phyloP scores from a whole-genome alignment of 2,329 filamentous ascomycete genomes.

The Gaeumannomyces tritici region DNA sequence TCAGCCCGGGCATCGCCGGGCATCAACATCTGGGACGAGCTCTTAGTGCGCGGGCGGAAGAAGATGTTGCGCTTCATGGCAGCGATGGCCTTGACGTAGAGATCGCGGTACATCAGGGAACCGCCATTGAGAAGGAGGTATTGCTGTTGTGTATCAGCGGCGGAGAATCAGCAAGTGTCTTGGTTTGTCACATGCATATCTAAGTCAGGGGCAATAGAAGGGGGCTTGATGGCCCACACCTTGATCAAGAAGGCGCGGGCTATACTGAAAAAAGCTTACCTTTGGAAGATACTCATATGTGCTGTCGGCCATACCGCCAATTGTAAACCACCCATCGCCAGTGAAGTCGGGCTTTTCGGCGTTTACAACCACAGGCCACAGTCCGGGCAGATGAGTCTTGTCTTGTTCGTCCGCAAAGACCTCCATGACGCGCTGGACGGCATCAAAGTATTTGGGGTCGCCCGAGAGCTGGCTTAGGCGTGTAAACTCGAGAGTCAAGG shows the following conservation, averaged over 20 bases:
- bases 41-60: slow-evolving; percentile 8
- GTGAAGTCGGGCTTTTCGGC: slow-evolving; percentile 40
- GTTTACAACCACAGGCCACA: slow-evolving; percentile 62
- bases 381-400: slow-evolving; percentile 56
- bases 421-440: slow-evolving; percentile 63
- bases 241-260: slow-evolving; percentile 26
- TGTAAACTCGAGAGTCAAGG: slow-evolving; percentile 66
- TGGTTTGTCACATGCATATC: not conserved
- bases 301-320: slow-evolving; percentile 37
- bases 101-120: slow-evolving; percentile 49
- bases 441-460: slow-evolving; percentile 66
- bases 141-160: not conserved
- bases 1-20: slow-evolving; percentile 13
- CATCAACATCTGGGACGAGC: slow-evolving; percentile 6
- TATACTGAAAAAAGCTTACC: slow-evolving; percentile 4
- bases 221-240: no score
- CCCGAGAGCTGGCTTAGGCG: slow-evolving; percentile 64
- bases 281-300: slow-evolving; percentile 53
- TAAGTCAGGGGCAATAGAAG: not conserved
- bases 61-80: slow-evolving; percentile 11
- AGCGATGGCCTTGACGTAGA: slow-evolving; percentile 52
- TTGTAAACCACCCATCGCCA: slow-evolving; percentile 26
- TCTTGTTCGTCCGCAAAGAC: slow-evolving; percentile 57
- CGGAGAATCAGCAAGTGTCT: not conserved
- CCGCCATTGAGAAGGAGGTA: slow-evolving; percentile 35